Conservation (phyloP, 225 moss, liverwort and hornwort genomes). For the Anthoceros angustus region DNA sequence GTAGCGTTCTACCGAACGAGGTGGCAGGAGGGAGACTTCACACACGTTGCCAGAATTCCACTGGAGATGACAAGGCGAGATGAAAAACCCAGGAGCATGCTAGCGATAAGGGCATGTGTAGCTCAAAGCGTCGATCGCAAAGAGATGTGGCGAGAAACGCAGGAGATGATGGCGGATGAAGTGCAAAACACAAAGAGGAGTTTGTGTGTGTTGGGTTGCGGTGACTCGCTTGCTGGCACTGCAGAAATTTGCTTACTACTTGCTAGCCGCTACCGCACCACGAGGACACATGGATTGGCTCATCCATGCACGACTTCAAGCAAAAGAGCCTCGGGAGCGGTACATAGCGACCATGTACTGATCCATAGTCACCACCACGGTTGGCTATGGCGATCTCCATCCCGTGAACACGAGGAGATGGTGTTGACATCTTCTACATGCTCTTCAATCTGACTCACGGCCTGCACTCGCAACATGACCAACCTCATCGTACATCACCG, state of each 20-base stretch:
- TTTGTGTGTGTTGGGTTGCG: slow-evolving; percentile 19
- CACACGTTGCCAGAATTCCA: too few species aligned
- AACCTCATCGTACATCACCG: slow-evolving; percentile 82
- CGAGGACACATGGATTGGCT: slow-evolving; percentile 52
- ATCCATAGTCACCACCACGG: slow-evolving; percentile 80
- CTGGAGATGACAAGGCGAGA: too few species aligned
- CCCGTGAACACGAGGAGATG: slow-evolving; percentile 83
- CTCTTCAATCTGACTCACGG: slow-evolving; percentile 65
- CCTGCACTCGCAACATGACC: slow-evolving; percentile 98
- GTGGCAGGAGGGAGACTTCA: too few species aligned
- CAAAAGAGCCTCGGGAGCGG: slow-evolving; percentile 26
- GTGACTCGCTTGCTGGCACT: slow-evolving; percentile 60
- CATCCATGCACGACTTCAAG: slow-evolving; percentile 37
- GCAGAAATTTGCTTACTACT: slow-evolving; percentile 77
- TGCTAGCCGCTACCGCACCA: slow-evolving; percentile 51
- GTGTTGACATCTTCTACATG: slow-evolving; percentile 69
- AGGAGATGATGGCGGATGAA: too few species aligned
- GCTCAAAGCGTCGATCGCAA: too few species aligned
- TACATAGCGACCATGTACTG: slow-evolving; percentile 77
- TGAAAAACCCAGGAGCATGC: too few species aligned
- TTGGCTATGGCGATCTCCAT: slow-evolving; percentile 90
- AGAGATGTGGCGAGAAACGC: too few species aligned
- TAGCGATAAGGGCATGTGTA: too few species aligned
- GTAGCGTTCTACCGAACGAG: too few species aligned
- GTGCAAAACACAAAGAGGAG: slow-evolving; percentile 10